Conservation (phyloP, 106 monocot genomes). For the Allium sativum region DNA sequence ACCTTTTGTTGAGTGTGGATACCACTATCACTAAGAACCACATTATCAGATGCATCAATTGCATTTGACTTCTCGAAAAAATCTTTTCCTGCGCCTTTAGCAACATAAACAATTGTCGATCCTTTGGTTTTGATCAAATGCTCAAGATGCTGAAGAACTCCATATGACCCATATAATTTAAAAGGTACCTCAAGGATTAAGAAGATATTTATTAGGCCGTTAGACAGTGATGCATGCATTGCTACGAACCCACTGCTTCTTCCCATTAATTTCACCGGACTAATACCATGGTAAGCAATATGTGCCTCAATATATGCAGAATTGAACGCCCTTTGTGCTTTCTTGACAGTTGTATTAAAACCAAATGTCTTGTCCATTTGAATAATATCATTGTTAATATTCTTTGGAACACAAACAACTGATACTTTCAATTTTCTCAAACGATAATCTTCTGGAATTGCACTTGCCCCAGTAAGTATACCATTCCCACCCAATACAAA, state of each 20-base stretch:
- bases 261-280: slow-evolving; percentile 89
- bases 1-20: slow-evolving; percentile 46
- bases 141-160: slow-evolving; percentile 56
- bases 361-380: slow-evolving; percentile 73
- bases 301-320: slow-evolving; percentile 98
- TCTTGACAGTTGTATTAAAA: slow-evolving; percentile 51
- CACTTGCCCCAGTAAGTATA: too few species aligned
- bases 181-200: slow-evolving; percentile 91
- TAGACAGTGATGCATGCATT: slow-evolving; percentile 92
- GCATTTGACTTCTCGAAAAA: slow-evolving; percentile 38
- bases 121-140: slow-evolving; percentile 60
- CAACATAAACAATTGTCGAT: slow-evolving; percentile 71
- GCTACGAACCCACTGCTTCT: slow-evolving; percentile 88
- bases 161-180: slow-evolving; percentile 56
- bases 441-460: too few species aligned
- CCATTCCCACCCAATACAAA: too few species aligned
- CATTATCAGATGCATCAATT: slow-evolving; percentile 45
- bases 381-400: slow-evolving; percentile 87
- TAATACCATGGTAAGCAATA: slow-evolving; percentile 85
- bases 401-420: slow-evolving; percentile 79
- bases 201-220: slow-evolving; percentile 84
- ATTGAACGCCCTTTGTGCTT: slow-evolving; percentile 82
- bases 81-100: slow-evolving; percentile 77
- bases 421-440: slow-evolving; percentile 54
- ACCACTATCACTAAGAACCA: slow-evolving; percentile 39